Evolutionary conservation across 176 grass and related monocot genomes (phyloP), one percentile per base, ranked within the genome.

Genomic region (Oryza nivara): DNA sequence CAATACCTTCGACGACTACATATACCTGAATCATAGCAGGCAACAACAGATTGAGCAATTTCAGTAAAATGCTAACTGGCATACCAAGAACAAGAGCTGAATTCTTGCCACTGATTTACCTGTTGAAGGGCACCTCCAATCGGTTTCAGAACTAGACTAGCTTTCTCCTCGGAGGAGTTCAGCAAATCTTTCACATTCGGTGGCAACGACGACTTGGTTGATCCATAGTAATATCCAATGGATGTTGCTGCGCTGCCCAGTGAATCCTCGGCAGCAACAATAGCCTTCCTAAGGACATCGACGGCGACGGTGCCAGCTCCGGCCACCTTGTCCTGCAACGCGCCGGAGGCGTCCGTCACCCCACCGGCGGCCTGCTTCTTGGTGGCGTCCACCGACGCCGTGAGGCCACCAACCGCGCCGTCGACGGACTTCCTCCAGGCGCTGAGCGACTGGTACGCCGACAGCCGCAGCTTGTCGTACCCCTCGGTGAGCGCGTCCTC

Each of bases 101-200:
- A 28, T 17, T 17, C 5, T 12, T 67, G 74, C 5, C 17, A 71
- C 32, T 14, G 84, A 16, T 56, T 47, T 87, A 95, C 96, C 96
- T 98, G 90, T 76, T 95, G 91, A 83, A 98, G 94, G 71, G 86
- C 88, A 84, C 85, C 26, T 81, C 86, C 88, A 26, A 98, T 61
- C 36, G 96, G 93, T 81, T 67, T 88, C 46, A 94, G 28, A 11
- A 94, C 75, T 76, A 87, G 54, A 66, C 26, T 73, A 83, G 67
- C 83, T 89, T 95, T 98, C 86, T 95, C 93, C 91, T 98, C 96
- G 2, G 96, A 93, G 14, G 88, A 90, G 85, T 88, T 74, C 40
- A 98, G 52, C 38, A 84, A n/a, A 76, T 94, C 91, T 67, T 82
- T 92, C 17, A 92, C 77, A 86, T 98, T 87, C 35, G 92, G 83